phyloP scores from a whole-genome alignment of 192 early-diverging fungal genomes.

The Gorgonomyces haynaldii region DNA sequence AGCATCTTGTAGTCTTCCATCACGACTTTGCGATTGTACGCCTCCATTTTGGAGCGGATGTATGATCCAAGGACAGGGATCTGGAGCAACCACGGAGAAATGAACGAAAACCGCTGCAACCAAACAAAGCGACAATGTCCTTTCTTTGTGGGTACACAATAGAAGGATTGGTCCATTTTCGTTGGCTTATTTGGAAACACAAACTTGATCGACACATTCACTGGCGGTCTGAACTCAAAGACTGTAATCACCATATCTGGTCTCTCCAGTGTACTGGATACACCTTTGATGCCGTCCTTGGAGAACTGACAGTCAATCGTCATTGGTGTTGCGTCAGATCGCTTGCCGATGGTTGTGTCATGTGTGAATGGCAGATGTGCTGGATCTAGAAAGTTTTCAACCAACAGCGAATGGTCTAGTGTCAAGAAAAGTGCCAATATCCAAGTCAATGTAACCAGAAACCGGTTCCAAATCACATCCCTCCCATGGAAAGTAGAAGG shows the following conservation, averaged over 20 bases:
- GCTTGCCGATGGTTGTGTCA: conserved; percentile 21
- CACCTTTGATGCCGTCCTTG: conserved; percentile 10
- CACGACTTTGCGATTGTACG: conserved; percentile 12
- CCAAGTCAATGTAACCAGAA: conserved; percentile 20
- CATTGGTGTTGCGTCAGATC: conserved; percentile 16
- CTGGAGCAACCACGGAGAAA: not conserved
- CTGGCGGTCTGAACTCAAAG: too few species aligned
- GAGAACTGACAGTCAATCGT: conserved; percentile 12
- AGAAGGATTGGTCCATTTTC: conserved; percentile 21
- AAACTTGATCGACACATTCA: too few species aligned
- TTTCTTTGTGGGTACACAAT: conserved; percentile 18
- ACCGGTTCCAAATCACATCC: conserved; percentile 6
- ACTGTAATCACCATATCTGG: too few species aligned
- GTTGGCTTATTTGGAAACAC: not conserved
- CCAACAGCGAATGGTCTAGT: conserved; percentile 19
- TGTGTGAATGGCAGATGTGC: conserved; percentile 31
- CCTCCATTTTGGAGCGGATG: not conserved
- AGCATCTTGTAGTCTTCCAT: conserved; percentile 26
- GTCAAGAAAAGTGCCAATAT: too few species aligned
- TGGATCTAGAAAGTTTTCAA: conserved; percentile 31
- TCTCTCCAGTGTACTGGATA: conserved; percentile 4
- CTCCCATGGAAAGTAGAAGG: conserved; percentile 9
- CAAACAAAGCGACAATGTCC: conserved; percentile 27
- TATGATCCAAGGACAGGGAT: not conserved
- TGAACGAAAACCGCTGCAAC: conserved; percentile 15